Evolutionary conservation across 1,284 basidiomycete species (phyloP), one percentile per base, ranked within the genome.

Genomic region (Coniferiporia weirii): DNA sequence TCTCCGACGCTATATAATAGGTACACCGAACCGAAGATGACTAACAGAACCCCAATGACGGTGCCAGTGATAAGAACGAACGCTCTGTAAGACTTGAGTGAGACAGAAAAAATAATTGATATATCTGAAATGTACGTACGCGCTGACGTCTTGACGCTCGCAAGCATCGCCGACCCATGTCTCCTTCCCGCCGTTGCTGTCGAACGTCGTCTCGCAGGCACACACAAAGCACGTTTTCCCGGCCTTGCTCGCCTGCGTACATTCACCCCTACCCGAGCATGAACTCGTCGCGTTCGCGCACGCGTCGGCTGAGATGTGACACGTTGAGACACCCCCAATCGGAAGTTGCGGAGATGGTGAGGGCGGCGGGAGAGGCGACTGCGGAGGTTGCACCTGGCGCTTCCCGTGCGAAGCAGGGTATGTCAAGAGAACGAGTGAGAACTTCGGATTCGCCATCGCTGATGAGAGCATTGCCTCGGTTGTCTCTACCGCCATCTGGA

Each of bases 21-120:
- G 2, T 79, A 81, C 34, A 91, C 72, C 3, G 88, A 85, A 4
- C 85, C 87, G n/a, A 76, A 78, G 22, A 85, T 75, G 60, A 91
- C 71, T 20, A 91, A 68, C 27, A 89, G 68, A 53, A 92, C 72
- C 1, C 79, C 78, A 57, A 91, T 70, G 17, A 79, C 78, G 1
- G 86, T 88, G 46, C 90, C 89, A 3, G 81, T 72, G 51, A 93
- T 72, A 48, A 93, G 78, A 20, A 86, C 83, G 64, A 93, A 93
- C 15, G 84, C 80, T 3, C 88, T 91, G 57, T 34, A 32, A 36
- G 43, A 15, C 8, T 46, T n/a, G n/a, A 3, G 15, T 40, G 3
- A 40, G 38, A 19, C 44, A 43, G n/a, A 6, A 3, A 19, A 46
- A 3, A 34, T 20, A 22, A 54, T 44, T 27, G n/a, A 52, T 52